Percentiles rank a stretch among this genome's conserved stretches.
phyloP scores from a whole-genome alignment of 176 grass and related monocot genomes.

The Triticum urartu region DNA sequence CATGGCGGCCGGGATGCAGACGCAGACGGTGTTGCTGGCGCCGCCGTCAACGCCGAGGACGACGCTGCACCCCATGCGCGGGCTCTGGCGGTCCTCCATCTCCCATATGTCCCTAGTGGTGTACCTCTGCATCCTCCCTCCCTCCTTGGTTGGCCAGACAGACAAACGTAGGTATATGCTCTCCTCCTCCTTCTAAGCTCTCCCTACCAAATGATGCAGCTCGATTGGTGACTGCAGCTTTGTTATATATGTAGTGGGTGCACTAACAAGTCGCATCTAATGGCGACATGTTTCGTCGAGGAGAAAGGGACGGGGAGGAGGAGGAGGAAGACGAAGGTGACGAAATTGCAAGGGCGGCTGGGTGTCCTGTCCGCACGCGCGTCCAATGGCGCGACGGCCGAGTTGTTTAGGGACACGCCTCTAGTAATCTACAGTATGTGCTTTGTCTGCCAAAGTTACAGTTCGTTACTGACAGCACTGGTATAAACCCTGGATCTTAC shows the following conservation, averaged over 20 bases:
- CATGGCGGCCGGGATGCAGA: conserved; percentile 58
- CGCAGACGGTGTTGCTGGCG: conserved; percentile 73
- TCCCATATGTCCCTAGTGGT: conserved; percentile 41
- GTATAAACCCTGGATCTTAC: conserved; percentile 11
- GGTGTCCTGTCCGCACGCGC: conserved; percentile 34
- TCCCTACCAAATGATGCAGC: conserved; percentile 11
- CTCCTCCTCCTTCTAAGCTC: not conserved
- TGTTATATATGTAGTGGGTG: conserved; percentile 20
- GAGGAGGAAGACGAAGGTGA: conserved; percentile 22
- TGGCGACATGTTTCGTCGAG: conserved; percentile 27
- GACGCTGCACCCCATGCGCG: conserved; percentile 42
- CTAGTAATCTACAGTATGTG: not conserved
- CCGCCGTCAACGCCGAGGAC: conserved; percentile 75
- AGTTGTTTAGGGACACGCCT: conserved; percentile 29
- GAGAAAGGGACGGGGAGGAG: conserved; percentile 30
- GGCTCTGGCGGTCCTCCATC: conserved; percentile 38
- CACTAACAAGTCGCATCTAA: not conserved
- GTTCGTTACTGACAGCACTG: conserved; percentile 39
- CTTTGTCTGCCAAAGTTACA: not conserved
- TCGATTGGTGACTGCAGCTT: conserved; percentile 24
- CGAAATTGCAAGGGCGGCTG: conserved; percentile 33
- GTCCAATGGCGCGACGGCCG: conserved; percentile 50
- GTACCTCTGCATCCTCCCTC: conserved; percentile 44
- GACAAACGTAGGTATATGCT: not conserved
- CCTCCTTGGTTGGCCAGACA: not conserved